phyloP scores from a whole-genome alignment of 2,329 filamentous ascomycete species.

The Zymoseptoria pseudotritici region DNA sequence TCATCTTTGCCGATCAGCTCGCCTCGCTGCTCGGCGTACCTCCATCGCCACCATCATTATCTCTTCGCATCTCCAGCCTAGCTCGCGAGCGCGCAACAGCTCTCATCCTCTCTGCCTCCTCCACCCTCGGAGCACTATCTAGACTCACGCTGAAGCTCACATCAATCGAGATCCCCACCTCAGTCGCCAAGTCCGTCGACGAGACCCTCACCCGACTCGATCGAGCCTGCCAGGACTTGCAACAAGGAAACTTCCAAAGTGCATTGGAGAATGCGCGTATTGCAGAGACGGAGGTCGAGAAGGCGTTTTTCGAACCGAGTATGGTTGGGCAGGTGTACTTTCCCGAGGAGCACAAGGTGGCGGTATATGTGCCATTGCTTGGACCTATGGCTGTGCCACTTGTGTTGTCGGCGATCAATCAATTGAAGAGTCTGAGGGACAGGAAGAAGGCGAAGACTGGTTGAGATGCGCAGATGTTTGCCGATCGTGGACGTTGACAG shows the following conservation, averaged over 20 bases:
- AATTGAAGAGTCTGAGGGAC: constrained; percentile 46
- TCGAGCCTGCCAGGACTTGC: constrained; percentile 64
- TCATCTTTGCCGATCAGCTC: constrained; percentile 86
- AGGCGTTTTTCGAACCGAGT: constrained; percentile 95
- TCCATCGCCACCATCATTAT: constrained; percentile 67
- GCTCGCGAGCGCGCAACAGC: constrained; percentile 79
- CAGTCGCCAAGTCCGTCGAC: constrained; percentile 77
- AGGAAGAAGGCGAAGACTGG: constrained; percentile 7
- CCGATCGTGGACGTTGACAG: neutral
- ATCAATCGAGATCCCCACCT: constrained; percentile 82
- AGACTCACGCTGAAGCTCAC: constrained; percentile 75
- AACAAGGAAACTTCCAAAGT: constrained; percentile 50
- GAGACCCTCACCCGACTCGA: constrained; percentile 72
- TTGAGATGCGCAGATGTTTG: neutral
- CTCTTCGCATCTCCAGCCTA: constrained; percentile 75
- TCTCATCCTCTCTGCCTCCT: constrained; percentile 80
- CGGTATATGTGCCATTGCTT: constrained; percentile 85
- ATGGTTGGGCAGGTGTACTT: constrained; percentile 99
- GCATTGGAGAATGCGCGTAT: constrained; percentile 75
- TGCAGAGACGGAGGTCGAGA: constrained; percentile 82
- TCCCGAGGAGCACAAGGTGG: constrained; percentile 95
- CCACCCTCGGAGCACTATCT: constrained; percentile 86
- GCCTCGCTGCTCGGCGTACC: constrained; percentile 82
- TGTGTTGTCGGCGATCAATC: constrained; percentile 74
- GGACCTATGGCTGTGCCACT: constrained; percentile 88